Evolutionary conservation across 2,329 filamentous ascomycete species (phyloP).

Genomic region (Nectriaceae sp.): DNA sequence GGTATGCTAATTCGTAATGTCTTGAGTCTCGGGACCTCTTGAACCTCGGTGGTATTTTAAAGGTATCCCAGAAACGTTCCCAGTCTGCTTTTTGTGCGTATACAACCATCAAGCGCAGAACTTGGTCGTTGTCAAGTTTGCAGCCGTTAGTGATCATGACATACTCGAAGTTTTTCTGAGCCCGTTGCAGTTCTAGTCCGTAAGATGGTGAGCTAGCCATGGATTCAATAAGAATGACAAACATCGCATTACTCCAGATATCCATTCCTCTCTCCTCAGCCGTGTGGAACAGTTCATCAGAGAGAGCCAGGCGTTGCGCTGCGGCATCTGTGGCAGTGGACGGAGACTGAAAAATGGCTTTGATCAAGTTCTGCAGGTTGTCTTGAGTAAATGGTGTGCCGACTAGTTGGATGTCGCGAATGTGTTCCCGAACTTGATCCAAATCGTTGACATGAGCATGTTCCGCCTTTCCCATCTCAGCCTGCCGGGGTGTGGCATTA

Average conservation of each 20-base stretch:
- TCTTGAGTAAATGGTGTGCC: slow-evolving; percentile 38
- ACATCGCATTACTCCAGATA: slow-evolving; percentile 47
- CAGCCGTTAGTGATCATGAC: slow-evolving; percentile 42
- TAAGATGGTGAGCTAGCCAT: slow-evolving; percentile 35
- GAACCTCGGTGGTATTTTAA: slow-evolving; percentile 56
- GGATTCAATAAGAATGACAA: slow-evolving; percentile 49
- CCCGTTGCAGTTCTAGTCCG: slow-evolving; percentile 35
- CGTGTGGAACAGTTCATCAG: slow-evolving; percentile 45
- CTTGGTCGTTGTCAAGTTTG: slow-evolving; percentile 41
- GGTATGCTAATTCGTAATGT: slow-evolving; percentile 59
- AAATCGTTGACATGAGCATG: slow-evolving; percentile 13
- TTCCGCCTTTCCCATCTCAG: neutral
- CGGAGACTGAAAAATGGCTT: slow-evolving; percentile 36
- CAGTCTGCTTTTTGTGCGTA: slow-evolving; percentile 53
- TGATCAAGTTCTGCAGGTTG: slow-evolving; percentile 40
- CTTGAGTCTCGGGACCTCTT: slow-evolving; percentile 47
- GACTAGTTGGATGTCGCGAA: slow-evolving; percentile 42
- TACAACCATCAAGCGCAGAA: slow-evolving; percentile 45
- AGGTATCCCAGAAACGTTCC: slow-evolving; percentile 61
- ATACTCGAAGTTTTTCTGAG: slow-evolving; percentile 47
- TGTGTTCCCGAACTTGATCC: slow-evolving; percentile 25
- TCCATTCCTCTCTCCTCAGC: slow-evolving; percentile 47
- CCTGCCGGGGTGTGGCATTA: neutral
- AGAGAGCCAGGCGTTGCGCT: slow-evolving; percentile 37
- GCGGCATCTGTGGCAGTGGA: slow-evolving; percentile 22